Conservation (phyloP, 2,329 filamentous ascomycete species). For the Aspergillus sp. region DNA sequence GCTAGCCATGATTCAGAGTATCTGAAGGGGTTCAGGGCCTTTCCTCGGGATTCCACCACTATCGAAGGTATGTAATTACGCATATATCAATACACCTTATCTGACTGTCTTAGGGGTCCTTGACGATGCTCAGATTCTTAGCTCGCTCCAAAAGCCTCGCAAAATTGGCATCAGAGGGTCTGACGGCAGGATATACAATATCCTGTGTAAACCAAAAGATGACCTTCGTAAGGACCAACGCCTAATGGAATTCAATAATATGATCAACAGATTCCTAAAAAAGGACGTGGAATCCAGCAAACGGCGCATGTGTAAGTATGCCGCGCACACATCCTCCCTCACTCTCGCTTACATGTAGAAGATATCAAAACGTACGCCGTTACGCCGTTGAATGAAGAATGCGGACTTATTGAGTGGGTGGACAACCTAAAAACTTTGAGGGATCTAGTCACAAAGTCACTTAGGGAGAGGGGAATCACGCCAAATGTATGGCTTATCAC, state of each 20-base stretch:
- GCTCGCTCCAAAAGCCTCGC: constrained; percentile 87
- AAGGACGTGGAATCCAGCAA: constrained; percentile 87
- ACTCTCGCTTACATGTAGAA: constrained; percentile 15
- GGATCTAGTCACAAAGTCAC: constrained; percentile 80
- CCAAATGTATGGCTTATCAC: constrained; percentile 42
- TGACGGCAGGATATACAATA: constrained; percentile 82
- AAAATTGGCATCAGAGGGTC: constrained; percentile 86
- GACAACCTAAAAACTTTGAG: constrained; percentile 91
- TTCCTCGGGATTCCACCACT: constrained; percentile 80
- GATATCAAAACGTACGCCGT: constrained; percentile 96
- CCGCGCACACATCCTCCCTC: background rate
- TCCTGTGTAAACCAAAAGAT: constrained; percentile 97
- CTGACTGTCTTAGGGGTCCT: constrained; percentile 56
- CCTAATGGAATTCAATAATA: constrained; percentile 97
- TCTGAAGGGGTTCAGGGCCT: constrained; percentile 74
- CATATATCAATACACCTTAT: background rate
- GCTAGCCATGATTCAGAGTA: constrained; percentile 66
- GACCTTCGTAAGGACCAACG: constrained; percentile 96
- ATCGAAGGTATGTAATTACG: constrained; percentile 54
- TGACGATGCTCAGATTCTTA: constrained; percentile 86
- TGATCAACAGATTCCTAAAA: constrained; percentile 95
- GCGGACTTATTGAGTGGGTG: constrained; percentile 97
- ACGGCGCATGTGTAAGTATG: constrained; percentile 67
- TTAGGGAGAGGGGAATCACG: constrained; percentile 69
- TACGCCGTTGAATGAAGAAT: constrained; percentile 94